Evolutionary conservation across 768 basidiomycete genomes (phyloP).

Genomic region (Boletus subcaerulescens): DNA sequence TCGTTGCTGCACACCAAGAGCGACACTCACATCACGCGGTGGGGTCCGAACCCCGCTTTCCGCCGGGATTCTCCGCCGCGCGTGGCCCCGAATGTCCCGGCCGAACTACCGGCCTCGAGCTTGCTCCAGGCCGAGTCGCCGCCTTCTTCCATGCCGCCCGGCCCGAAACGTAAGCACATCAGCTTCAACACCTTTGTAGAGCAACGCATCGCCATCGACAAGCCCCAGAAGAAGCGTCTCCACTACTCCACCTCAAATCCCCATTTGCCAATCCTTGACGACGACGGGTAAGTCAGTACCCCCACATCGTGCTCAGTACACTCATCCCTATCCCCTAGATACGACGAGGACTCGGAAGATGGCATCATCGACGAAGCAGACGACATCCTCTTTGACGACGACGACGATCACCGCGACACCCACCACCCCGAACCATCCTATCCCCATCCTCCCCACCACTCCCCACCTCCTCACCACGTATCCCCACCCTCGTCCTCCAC

Average conservation of each 20-base stretch:
- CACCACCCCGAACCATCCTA: constrained; percentile 11
- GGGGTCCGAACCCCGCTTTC: constrained; percentile 43
- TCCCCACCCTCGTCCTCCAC: constrained; percentile 32
- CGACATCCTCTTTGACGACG: constrained; percentile 29
- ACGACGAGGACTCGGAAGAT: constrained; percentile 68
- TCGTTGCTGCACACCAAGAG: constrained; percentile 79
- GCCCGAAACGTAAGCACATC: constrained; percentile 80
- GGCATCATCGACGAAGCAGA: constrained; percentile 51
- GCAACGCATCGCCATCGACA: constrained; percentile 90
- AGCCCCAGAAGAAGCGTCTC: constrained; percentile 44
- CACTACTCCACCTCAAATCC: constrained; percentile 9
- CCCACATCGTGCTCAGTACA: not conserved
- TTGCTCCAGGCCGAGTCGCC: constrained; percentile 20
- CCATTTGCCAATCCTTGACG: constrained; percentile 38
- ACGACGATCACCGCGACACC: constrained; percentile 16
- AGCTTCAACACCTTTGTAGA: constrained; percentile 98
- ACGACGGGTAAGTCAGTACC: constrained; percentile 56
- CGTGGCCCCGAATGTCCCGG: constrained; percentile 25
- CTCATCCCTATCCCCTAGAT: constrained; percentile 37
- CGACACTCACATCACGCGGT: constrained; percentile 74
- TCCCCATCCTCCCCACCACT: constrained; percentile 20
- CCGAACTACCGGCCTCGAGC: constrained; percentile 8
- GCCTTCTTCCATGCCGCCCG: constrained; percentile 10
- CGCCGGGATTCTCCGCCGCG: constrained; percentile 74
- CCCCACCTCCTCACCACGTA: constrained; percentile 20